Evolutionary conservation across 495 filamentous ascomycete genomes (phyloP), one percentile per base, ranked within the genome.

Genomic region (Xylaria nigripes): DNA sequence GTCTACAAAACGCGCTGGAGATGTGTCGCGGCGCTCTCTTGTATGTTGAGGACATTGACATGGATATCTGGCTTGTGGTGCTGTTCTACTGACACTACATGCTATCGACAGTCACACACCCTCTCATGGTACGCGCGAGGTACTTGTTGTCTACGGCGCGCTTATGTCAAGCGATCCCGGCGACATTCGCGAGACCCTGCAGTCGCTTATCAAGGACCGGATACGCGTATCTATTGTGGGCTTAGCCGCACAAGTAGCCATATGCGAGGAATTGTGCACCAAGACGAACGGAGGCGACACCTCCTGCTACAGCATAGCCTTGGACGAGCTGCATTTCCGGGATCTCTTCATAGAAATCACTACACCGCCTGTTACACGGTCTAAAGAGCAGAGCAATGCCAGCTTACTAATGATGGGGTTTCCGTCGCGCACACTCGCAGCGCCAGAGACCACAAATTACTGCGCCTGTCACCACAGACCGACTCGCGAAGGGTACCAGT

Each of bases 321-420:
- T 95, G 13, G 82, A 97, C 68, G 92, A 99, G 68, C 78, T 86
- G 46, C 86, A 95, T 70, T 94, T 93, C 66, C 81, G 83, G 13
- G 90, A 96, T 55, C 75, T 96, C n/a, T 74, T 97, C 54, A 82
- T 97, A 70, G 82, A 84, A 30, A 80, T 86, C 34, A 97, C 92
- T 6, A 95, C 87, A 8, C 93, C 93, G 2, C 94, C 93, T 2
- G 84, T 87, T 18, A 85, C 88, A 4, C 81, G 86, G 44, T 77
- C 83, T 0, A 70, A 80, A 30, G 83, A 84, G 63, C 80, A 84
- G 61, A 80, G 76, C 55, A 78, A 82, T 43, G 85, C 86, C 34
- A 87, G 87, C 23, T 75, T 97, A 27, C 78, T 99, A 13, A 94
- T 90, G 87, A 97, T 97, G 94, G 94, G 93, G 3, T 99, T 99